Evolutionary conservation across 805 yeast species (phyloP).

Genomic region (Kazachstania viticola): DNA sequence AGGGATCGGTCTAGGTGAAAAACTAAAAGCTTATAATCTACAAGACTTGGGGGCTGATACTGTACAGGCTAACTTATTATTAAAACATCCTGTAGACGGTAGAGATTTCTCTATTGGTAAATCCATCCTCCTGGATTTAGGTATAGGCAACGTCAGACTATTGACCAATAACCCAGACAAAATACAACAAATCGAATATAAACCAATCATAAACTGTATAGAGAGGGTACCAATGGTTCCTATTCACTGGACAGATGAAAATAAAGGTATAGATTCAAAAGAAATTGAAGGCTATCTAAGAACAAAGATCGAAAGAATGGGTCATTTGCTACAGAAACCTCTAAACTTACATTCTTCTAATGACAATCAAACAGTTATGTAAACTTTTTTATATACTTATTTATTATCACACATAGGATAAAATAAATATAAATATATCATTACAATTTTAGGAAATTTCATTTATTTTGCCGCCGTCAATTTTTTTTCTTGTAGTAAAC

Average conservation of each 20-base stretch:
- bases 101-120: constrained; percentile 90
- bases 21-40: constrained; percentile 87
- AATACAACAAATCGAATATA: constrained; percentile 88
- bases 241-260: constrained; percentile 61
- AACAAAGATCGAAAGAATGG: constrained; percentile 95
- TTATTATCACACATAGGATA: background rate
- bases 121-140: constrained; percentile 78
- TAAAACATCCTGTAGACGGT: constrained; percentile 97
- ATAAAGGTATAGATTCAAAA: constrained; percentile 61
- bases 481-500: too few relatives aligned
- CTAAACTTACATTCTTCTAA: constrained; percentile 22
- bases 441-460: too few relatives aligned
- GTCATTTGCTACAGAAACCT: constrained; percentile 63
- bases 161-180: constrained; percentile 95
- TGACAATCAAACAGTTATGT: background rate
- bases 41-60: constrained; percentile 99
- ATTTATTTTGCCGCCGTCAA: too few relatives aligned
- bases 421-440: background rate
- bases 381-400: background rate
- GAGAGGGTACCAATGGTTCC: constrained; percentile 97
- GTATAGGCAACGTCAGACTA: constrained; percentile 56
- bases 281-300: constrained; percentile 90
- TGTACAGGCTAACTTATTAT: constrained; percentile 84
- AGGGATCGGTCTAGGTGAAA: constrained; percentile 97
- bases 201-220: constrained; percentile 57